Conservation (phyloP, 140 eudicot genomes). For the Stevia rebaudiana region DNA sequence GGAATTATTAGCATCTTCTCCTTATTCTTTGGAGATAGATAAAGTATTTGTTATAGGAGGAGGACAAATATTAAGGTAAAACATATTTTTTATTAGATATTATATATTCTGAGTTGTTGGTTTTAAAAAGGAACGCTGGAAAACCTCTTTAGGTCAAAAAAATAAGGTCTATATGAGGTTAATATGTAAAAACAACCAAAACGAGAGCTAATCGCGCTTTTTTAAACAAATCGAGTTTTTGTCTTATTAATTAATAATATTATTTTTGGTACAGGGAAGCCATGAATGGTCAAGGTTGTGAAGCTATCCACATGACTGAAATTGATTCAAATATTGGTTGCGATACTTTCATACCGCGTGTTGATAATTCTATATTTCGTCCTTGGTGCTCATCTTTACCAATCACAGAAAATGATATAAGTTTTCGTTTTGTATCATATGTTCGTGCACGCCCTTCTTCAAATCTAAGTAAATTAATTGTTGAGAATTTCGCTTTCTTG, state of each 20-base stretch:
- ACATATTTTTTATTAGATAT: neutral
- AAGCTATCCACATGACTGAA: slow-evolving; percentile 74
- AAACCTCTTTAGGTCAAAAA: too few species aligned
- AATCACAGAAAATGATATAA: slow-evolving; percentile 34
- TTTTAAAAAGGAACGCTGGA: too few species aligned
- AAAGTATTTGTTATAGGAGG: slow-evolving; percentile 73
- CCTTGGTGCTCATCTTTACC: slow-evolving; percentile 72
- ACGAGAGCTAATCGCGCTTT: too few species aligned
- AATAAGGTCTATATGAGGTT: too few species aligned
- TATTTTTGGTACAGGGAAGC: slow-evolving; percentile 50
- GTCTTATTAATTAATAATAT: neutral
- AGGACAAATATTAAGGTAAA: slow-evolving; percentile 59
- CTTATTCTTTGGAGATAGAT: slow-evolving; percentile 46
- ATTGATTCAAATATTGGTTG: slow-evolving; percentile 46
- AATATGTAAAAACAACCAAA: too few species aligned
- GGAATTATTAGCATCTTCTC: slow-evolving; percentile 43
- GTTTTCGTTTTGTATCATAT: slow-evolving; percentile 50
- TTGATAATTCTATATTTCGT: slow-evolving; percentile 45
- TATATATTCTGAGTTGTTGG: neutral
- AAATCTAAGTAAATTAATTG: slow-evolving; percentile 22
- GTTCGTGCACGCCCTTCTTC: slow-evolving; percentile 34
- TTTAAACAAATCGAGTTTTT: neutral
- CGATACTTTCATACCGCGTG: slow-evolving; percentile 62
- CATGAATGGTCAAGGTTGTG: slow-evolving; percentile 57
- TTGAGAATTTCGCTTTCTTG: slow-evolving; percentile 46